Conservation (phyloP, 495 filamentous ascomycete species). For the Neurospora sp. region DNA sequence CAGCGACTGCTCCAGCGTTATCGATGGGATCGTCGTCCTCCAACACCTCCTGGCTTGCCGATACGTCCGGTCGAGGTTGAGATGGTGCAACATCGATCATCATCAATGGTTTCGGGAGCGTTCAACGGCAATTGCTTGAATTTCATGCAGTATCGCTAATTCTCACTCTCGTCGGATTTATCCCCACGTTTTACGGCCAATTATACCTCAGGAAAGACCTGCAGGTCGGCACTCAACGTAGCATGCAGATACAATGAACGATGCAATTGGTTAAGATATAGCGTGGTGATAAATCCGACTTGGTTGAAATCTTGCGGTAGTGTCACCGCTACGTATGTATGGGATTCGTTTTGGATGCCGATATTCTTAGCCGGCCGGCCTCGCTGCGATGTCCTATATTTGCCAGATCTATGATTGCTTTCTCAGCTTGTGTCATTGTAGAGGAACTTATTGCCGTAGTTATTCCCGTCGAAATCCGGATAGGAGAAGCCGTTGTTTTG, state of each 20-base stretch:
- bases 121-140: neutral
- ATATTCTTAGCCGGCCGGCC: neutral
- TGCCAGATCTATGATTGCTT: neutral
- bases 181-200: neutral
- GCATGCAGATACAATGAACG: too few relatives aligned
- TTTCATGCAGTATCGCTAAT: neutral
- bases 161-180: neutral
- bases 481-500: neutral
- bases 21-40: neutral
- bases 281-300: neutral
- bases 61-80: neutral
- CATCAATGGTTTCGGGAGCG: neutral
- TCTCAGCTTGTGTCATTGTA: neutral
- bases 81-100: neutral
- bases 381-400: neutral
- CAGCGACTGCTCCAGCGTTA: neutral
- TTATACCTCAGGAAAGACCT: too few relatives aligned
- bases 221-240: too few relatives aligned
- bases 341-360: neutral
- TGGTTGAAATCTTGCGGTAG: neutral
- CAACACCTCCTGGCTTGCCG: neutral
- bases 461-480: neutral
- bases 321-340: neutral
- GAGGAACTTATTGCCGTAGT: neutral
- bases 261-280: too few relatives aligned